Percentiles rank a stretch among this genome's conserved stretches.
phyloP scores from a whole-genome alignment of 805 yeast genomes.

The Candida nemodendra region DNA sequence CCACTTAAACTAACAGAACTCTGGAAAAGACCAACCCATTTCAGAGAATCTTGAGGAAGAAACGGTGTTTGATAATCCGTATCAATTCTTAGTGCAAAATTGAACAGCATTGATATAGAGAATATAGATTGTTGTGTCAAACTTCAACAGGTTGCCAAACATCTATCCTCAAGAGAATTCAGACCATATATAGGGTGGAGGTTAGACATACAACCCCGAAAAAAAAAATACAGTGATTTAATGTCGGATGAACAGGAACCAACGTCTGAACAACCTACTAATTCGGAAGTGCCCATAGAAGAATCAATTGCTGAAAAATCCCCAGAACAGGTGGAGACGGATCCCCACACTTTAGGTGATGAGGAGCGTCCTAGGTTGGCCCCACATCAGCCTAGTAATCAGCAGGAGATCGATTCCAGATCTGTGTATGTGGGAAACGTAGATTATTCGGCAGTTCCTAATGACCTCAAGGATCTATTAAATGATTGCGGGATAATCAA shows the following conservation, averaged over 20 bases:
- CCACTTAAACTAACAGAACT: too few species aligned
- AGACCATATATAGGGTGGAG: too few species aligned
- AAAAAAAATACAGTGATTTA: too few species aligned
- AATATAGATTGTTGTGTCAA: too few species aligned
- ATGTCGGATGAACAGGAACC: conserved; percentile 7
- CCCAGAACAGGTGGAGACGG: conserved; percentile 6
- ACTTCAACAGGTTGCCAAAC: too few species aligned
- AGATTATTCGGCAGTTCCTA: conserved; percentile 72
- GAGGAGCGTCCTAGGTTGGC: conserved; percentile 19
- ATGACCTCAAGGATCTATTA: conserved; percentile 73
- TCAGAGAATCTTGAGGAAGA: too few species aligned
- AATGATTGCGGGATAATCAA: conserved; percentile 68
- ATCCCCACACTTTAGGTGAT: conserved; percentile 3
- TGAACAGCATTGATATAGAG: too few species aligned
- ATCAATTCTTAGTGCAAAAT: too few species aligned
- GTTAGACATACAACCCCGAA: too few species aligned
- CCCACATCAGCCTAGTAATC: conserved; percentile 34
- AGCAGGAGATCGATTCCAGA: conserved; percentile 65
- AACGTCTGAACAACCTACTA: background rate
- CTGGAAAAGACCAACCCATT: too few species aligned
- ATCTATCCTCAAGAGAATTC: too few species aligned
- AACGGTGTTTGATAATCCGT: too few species aligned
- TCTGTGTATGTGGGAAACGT: conserved; percentile 84
- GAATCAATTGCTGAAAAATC: background rate
- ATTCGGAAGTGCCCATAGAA: background rate